Evolutionary conservation across 2,329 filamentous ascomycete genomes (phyloP).

Genomic region (Thermothelomyces thermophilus): DNA sequence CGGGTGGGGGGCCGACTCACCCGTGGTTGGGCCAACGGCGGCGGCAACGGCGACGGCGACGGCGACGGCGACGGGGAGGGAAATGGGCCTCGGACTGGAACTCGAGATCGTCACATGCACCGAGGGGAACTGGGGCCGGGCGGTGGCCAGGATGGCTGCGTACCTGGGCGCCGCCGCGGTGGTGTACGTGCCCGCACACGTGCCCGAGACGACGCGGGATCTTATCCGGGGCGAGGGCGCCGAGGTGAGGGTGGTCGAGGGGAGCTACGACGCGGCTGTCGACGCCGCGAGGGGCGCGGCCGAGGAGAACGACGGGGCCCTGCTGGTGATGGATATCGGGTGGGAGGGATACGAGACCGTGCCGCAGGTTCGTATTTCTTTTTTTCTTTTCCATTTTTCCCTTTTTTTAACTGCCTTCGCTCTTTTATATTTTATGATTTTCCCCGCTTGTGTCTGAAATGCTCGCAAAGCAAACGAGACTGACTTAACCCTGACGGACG

Average conservation of each 20-base stretch:
- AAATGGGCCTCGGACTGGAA: no score
- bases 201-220: conserved; percentile 47
- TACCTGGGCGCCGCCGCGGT: conserved; percentile 48
- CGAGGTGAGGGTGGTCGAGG: conserved; percentile 46
- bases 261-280: conserved; percentile 60
- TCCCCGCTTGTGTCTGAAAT: not conserved
- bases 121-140: conserved; percentile 71
- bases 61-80: conserved; percentile 10
- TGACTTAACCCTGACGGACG: no score
- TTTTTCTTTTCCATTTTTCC: not conserved
- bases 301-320: conserved; percentile 31
- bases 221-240: conserved; percentile 59
- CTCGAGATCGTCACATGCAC: conserved; percentile 57
- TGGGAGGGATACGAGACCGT: conserved; percentile 61
- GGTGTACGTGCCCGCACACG: conserved; percentile 57
- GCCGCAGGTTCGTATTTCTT: conserved; percentile 40
- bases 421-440: not conserved
- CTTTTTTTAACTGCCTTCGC: not conserved
- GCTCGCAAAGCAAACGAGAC: no score
- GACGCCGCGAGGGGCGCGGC: conserved; percentile 39
- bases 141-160: conserved; percentile 61
- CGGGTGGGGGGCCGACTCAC: no score
- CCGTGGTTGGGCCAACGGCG: no score
- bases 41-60: conserved; percentile 26
- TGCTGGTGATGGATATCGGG: conserved; percentile 64